Evolutionary conservation across 257 asterid genomes (phyloP).

Genomic region (Lantana camara): DNA sequence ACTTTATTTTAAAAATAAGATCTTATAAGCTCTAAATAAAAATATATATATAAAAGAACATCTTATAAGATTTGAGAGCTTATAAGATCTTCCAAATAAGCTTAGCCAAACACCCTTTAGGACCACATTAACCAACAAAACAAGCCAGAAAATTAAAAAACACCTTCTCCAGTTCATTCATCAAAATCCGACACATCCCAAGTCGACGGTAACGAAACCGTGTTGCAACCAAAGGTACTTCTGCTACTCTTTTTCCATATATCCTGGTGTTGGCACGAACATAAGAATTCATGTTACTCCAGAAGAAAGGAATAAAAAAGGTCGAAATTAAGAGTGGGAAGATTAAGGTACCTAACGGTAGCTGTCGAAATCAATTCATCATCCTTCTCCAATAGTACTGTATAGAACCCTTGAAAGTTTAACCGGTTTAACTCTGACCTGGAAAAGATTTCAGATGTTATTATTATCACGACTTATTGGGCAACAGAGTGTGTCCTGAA

Average conservation of each 20-base stretch:
- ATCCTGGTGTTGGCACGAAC: slow-evolving; percentile 51
- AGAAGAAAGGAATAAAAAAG: slow-evolving; percentile 7
- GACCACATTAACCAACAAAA: not conserved
- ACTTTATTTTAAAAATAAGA: too few species aligned
- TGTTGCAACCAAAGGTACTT: slow-evolving; percentile 87
- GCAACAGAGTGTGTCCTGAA: not conserved
- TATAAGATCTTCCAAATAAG: too few species aligned
- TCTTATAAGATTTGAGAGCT: too few species aligned
- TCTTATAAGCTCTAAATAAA: too few species aligned
- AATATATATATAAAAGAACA: too few species aligned
- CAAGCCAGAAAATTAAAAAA: not conserved
- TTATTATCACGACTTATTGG: not conserved
- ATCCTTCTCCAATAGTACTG: slow-evolving; percentile 70
- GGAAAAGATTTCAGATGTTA: slow-evolving; percentile 30
- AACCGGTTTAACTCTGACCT: slow-evolving; percentile 86
- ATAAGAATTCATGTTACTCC: slow-evolving; percentile 15
- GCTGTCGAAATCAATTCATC: slow-evolving; percentile 78
- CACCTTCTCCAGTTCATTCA: slow-evolving; percentile 94
- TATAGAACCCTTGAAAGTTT: slow-evolving; percentile 84
- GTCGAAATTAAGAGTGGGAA: slow-evolving; percentile 21
- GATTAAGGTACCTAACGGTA: slow-evolving; percentile 61
- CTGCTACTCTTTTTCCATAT: slow-evolving; percentile 82
- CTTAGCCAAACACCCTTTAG: slow-evolving; percentile 6
- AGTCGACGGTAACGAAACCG: slow-evolving; percentile 79
- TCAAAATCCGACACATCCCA: slow-evolving; percentile 91